Conservation (phyloP, 352 stramenopile species). For the Phytophthora fragariae region DNA sequence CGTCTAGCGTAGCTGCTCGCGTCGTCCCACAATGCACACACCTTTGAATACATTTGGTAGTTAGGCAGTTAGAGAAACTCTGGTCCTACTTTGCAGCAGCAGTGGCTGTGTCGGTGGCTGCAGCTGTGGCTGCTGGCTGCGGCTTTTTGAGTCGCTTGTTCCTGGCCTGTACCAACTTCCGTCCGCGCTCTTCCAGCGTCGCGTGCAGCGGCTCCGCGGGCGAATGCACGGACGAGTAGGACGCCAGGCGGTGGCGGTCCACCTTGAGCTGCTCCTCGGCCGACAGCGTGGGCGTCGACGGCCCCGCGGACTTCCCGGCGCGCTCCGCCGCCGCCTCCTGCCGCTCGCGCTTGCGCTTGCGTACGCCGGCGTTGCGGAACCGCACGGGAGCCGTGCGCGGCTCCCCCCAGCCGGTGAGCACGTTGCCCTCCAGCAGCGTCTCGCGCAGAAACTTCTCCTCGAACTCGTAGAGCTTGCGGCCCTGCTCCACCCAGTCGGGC, state of each 20-base stretch:
- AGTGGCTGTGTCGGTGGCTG: too few relatives aligned
- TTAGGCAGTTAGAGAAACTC: slow-evolving; percentile 23
- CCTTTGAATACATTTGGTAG: slow-evolving; percentile 42
- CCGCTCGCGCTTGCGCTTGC: slow-evolving; percentile 70
- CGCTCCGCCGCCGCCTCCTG: slow-evolving; percentile 40
- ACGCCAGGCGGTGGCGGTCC: slow-evolving; percentile 70
- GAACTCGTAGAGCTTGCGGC: slow-evolving; percentile 78
- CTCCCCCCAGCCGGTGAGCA: slow-evolving; percentile 76
- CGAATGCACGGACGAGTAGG: slow-evolving; percentile 74
- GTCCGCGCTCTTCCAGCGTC: slow-evolving; percentile 38
- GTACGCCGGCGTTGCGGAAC: slow-evolving; percentile 73
- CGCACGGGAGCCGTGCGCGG: slow-evolving; percentile 64
- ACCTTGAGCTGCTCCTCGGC: slow-evolving; percentile 69
- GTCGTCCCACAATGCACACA: slow-evolving; percentile 21
- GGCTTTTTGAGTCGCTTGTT: slow-evolving; percentile 46
- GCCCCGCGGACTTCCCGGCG: slow-evolving; percentile 14
- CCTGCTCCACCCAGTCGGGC: slow-evolving; percentile 64
- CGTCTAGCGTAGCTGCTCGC: background rate
- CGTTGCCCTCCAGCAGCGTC: slow-evolving; percentile 76
- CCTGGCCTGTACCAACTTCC: slow-evolving; percentile 31
- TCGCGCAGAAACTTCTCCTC: slow-evolving; percentile 79
- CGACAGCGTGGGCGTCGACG: slow-evolving; percentile 30
- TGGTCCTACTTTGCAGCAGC: slow-evolving; percentile 26
- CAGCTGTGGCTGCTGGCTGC: background rate
- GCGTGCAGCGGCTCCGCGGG: slow-evolving; percentile 59